phyloP scores from a whole-genome alignment of 257 asterid species.

The Coffea eugenioides region DNA sequence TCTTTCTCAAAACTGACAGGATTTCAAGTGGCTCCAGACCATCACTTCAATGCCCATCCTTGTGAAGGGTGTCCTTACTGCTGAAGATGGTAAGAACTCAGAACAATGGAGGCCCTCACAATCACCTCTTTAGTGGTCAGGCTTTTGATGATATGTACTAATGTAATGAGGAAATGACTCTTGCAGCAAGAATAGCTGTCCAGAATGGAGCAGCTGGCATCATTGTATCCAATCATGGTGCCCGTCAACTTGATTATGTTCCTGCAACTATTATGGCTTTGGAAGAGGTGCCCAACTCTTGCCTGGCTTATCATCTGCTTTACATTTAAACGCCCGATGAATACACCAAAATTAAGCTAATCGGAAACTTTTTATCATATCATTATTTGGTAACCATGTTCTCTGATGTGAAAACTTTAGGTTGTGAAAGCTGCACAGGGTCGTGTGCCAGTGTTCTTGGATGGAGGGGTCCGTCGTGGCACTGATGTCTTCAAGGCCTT shows the following conservation, averaged over 20 bases:
- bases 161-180: slow-evolving; percentile 13
- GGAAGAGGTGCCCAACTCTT: slow-evolving; percentile 59
- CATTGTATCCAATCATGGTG: slow-evolving; percentile 93
- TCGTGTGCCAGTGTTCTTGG: slow-evolving; percentile 86
- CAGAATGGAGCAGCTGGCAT: slow-evolving; percentile 93
- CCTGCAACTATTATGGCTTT: slow-evolving; percentile 84
- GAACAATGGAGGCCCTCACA: slow-evolving; percentile 2
- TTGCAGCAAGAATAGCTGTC: slow-evolving; percentile 74
- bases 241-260: slow-evolving; percentile 96
- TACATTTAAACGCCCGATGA: too few relatives aligned
- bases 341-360: neutral
- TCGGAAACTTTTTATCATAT: neutral
- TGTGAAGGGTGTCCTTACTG: slow-evolving; percentile 94
- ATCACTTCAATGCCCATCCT: slow-evolving; percentile 91
- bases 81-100: slow-evolving; percentile 83
- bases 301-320: neutral
- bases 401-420: slow-evolving; percentile 29
- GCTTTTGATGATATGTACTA: slow-evolving; percentile 3
- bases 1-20: slow-evolving; percentile 45
- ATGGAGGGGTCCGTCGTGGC: slow-evolving; percentile 96
- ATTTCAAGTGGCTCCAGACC: slow-evolving; percentile 94
- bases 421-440: slow-evolving; percentile 97
- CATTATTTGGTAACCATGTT: neutral
- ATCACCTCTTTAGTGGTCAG: neutral
- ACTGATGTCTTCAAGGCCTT: slow-evolving; percentile 95